phyloP scores from a whole-genome alignment of 768 basidiomycete genomes.

The Mycena venus region DNA sequence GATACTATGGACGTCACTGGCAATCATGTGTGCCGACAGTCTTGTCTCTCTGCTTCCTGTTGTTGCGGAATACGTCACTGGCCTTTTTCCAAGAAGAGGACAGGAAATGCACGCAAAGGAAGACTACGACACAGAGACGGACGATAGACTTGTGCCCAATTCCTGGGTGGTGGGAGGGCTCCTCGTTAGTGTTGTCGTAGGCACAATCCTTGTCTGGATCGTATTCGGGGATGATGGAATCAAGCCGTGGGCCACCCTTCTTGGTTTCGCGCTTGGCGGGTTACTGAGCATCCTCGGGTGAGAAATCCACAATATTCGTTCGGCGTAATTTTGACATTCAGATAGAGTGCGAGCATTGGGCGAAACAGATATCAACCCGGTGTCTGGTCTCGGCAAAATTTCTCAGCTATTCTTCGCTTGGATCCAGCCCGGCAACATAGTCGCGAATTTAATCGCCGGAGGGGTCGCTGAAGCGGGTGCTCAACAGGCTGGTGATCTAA shows the following conservation, averaged over 20 bases:
- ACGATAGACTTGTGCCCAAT: slow-evolving; percentile 84
- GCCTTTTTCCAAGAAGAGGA: slow-evolving; percentile 46
- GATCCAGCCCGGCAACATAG: slow-evolving; percentile 93
- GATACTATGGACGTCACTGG: slow-evolving; percentile 97
- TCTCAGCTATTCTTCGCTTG: slow-evolving; percentile 95
- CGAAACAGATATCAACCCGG: slow-evolving; percentile 95
- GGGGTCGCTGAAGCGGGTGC: slow-evolving; percentile 98
- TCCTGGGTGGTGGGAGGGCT: slow-evolving; percentile 85
- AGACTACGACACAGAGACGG: slow-evolving; percentile 80
- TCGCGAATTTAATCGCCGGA: slow-evolving; percentile 98
- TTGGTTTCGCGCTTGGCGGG: slow-evolving; percentile 87
- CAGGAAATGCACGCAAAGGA: slow-evolving; percentile 43
- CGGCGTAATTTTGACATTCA: slow-evolving; percentile 13
- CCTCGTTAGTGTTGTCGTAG: slow-evolving; percentile 68
- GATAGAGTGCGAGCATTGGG: slow-evolving; percentile 91
- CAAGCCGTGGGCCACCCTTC: slow-evolving; percentile 92
- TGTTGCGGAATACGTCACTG: slow-evolving; percentile 63
- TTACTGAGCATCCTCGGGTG: slow-evolving; percentile 91
- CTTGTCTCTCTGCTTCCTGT: slow-evolving; percentile 89
- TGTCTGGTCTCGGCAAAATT: slow-evolving; percentile 94
- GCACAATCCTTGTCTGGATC: slow-evolving; percentile 86
- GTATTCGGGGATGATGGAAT: slow-evolving; percentile 95
- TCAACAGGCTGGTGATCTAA: slow-evolving; percentile 96
- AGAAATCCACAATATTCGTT: slow-evolving; percentile 37
- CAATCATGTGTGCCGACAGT: slow-evolving; percentile 95